A percentile compares a stretch with the other conserved stretches of the same genome.
Conservation (phyloP, 352 stramenopile genomes). For the Globisporangium sylvaticum region DNA sequence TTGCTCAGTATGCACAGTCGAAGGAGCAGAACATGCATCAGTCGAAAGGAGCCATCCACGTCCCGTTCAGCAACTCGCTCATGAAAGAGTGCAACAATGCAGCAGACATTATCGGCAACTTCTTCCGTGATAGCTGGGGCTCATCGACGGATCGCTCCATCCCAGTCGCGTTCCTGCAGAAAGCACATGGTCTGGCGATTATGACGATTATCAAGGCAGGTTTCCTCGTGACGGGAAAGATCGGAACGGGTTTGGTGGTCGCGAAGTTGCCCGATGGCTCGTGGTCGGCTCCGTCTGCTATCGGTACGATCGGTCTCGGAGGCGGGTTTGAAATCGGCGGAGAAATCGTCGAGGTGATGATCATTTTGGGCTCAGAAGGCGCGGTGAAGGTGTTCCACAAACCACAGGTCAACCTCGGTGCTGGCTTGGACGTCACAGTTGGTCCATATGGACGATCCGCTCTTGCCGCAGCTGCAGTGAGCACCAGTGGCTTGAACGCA, state of each 20-base stretch:
- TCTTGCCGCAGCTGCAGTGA: conserved; percentile 59
- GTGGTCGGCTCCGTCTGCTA: conserved; percentile 88
- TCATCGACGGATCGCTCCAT: conserved; percentile 40
- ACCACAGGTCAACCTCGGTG: conserved; percentile 82
- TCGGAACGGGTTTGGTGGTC: conserved; percentile 78
- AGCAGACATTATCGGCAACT: conserved; percentile 62
- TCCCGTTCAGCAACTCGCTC: conserved; percentile 40
- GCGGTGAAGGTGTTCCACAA: conserved; percentile 85
- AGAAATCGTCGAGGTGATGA: conserved; percentile 89
- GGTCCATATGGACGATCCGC: conserved; percentile 79
- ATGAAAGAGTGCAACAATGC: conserved; percentile 57
- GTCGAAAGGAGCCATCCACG: conserved; percentile 28
- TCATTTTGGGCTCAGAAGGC: conserved; percentile 86
- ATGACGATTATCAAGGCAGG: conserved; percentile 52
- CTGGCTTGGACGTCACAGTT: conserved; percentile 85
- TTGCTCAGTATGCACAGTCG: conserved; percentile 34
- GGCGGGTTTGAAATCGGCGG: conserved; percentile 83
- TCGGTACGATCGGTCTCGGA: conserved; percentile 83
- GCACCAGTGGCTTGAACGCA: conserved; percentile 55
- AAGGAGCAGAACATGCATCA: conserved; percentile 39
- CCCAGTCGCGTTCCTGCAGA: conserved; percentile 44
- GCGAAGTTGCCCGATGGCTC: conserved; percentile 55
- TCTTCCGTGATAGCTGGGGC: conserved; percentile 56
- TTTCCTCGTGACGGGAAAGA: conserved; percentile 56
- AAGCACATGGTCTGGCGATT: conserved; percentile 48